Base-by-base conservation (phyloP, 345 rosid genomes). In the Iberis pinnata region DNA sequence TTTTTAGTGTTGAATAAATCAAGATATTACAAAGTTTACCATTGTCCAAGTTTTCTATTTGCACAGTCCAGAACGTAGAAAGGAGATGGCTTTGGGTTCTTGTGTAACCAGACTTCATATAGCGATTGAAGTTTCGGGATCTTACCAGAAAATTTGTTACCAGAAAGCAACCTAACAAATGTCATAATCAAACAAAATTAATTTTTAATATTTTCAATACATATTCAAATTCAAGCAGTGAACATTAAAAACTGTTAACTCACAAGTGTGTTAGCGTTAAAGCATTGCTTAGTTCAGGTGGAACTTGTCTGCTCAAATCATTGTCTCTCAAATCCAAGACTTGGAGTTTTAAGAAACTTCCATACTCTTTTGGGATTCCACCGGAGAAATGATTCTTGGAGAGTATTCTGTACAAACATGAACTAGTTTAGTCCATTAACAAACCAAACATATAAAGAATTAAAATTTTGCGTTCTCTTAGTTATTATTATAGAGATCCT, bases 321-420 rank as follows among this genome's bases (percentile, higher is more conserved):
- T 88, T 92, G 13, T 76, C 73, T 66, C 90, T 81, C 56, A 88
- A 70, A 68, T 88, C 98, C 73, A 88, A 72, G 31, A 83, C 31
- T 61, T 85, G 78, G 12, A 88, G 72, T 45, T 75, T 72, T 10
- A 43, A 12, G 15, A 92, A 86, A 25, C 55, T 67, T 61, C 80
- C 90, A 54, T 80, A 67, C 72, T 92, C 94, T 71, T 63, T 67
- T 14, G 99, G 94, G 48, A 92, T 83, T 45, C 50, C 49, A 22
- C 88, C 94, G 11, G 52, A 80, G 69, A 92, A 79, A 54, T 36
- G 64, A 69, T 92, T 92, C 63, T 50, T 68, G 18, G 49, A 22
- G 12, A 81, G 86, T 16, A 68, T 48, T 35, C 89, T 89, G 72
- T 46, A 53, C 44, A 15, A 43, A 49, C 54, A 19, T 48, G 49